phyloP scores from a whole-genome alignment of 2,329 filamentous ascomycete genomes.

The Colletotrichum graminicola region DNA sequence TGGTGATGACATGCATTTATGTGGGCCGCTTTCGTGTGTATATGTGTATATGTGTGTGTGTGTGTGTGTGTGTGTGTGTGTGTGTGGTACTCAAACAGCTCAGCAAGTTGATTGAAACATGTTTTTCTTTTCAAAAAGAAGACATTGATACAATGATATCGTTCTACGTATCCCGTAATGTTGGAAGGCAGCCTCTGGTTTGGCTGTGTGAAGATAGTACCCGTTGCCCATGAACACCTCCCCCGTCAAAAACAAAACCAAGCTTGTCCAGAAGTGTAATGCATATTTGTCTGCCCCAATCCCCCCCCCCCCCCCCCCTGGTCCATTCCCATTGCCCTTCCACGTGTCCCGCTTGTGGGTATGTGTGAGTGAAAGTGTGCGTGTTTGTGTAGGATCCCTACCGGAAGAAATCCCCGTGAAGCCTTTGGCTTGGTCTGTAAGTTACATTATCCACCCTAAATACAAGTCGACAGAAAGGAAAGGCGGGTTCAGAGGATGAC shows the following conservation, averaged over 20 bases:
- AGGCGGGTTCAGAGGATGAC: not conserved
- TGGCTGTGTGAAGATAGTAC: slow-evolving; percentile 16
- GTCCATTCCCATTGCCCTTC: not conserved
- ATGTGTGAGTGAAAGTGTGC: not conserved
- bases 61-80: not conserved
- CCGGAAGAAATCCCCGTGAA: not conserved
- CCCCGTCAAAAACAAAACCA: not conserved
- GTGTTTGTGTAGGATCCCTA: not conserved
- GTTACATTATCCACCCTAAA: slow-evolving; percentile 17
- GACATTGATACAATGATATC: slow-evolving; percentile 36
- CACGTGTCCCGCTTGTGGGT: slow-evolving; percentile 4
- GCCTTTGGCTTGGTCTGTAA: not conserved
- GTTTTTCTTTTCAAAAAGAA: not conserved
- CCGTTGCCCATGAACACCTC: slow-evolving; percentile 13
- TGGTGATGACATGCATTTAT: not conserved
- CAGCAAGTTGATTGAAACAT: not conserved
- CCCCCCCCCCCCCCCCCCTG: not conserved
- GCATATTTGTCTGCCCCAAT: slow-evolving; percentile 15
- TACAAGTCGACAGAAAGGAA: slow-evolving; percentile 18
- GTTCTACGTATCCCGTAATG: slow-evolving; percentile 37
- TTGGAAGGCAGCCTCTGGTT: slow-evolving; percentile 27
- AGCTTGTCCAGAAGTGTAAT: slow-evolving; percentile 8
- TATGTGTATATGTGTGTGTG: not conserved
- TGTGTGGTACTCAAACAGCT: not conserved
- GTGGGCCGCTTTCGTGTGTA: not conserved